These are phyloP conservation scores for Fusarium nisikadoi DNA, from an alignment of 2,329 filamentous ascomycete genomes.

Conservation along the genomic window DNA sequence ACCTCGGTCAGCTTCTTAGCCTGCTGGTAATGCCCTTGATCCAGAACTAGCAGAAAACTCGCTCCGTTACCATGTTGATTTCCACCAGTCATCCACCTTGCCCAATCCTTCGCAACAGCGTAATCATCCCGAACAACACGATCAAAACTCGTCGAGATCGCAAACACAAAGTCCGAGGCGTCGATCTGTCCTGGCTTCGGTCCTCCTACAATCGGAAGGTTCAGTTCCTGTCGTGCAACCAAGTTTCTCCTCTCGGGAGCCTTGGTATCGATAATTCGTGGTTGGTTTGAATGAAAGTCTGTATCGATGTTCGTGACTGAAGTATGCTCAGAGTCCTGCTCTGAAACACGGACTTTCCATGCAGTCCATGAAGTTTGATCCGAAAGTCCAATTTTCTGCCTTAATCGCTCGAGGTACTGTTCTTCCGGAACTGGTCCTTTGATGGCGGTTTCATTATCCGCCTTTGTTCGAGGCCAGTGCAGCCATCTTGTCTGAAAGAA, in stretches of 20 bases:
- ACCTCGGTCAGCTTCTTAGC: slow-evolving; percentile 45
- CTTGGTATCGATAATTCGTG: slow-evolving; percentile 44
- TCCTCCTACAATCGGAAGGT: slow-evolving; percentile 49
- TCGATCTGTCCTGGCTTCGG: slow-evolving; percentile 49
- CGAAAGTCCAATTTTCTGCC: slow-evolving; percentile 44
- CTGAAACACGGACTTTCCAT: slow-evolving; percentile 48
- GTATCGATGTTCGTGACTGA: slow-evolving; percentile 46
- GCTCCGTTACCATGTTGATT: slow-evolving; percentile 56
- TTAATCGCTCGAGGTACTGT: slow-evolving; percentile 47
- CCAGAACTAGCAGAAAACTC: slow-evolving; percentile 54
- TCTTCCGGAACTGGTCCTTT: slow-evolving; percentile 46
- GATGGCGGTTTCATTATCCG: slow-evolving; percentile 21
- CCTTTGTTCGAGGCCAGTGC: slow-evolving; percentile 12
- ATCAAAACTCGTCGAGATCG: slow-evolving; percentile 56
- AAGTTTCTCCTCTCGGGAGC: slow-evolving; percentile 41
- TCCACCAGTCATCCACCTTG: slow-evolving; percentile 58
- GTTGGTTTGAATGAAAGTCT: slow-evolving; percentile 47
- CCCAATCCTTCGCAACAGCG: slow-evolving; percentile 56
- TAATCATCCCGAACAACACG: slow-evolving; percentile 53
- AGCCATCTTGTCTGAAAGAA: slow-evolving; percentile 38
- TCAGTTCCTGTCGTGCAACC: slow-evolving; percentile 46
- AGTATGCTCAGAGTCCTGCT: slow-evolving; percentile 42
- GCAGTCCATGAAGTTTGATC: slow-evolving; percentile 49
- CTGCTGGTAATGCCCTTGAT: slow-evolving; percentile 51
- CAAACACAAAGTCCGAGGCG: slow-evolving; percentile 56